These are phyloP conservation scores for Lentinula boryana DNA, from an alignment of 768 basidiomycete genomes.

Conservation along the genomic window DNA sequence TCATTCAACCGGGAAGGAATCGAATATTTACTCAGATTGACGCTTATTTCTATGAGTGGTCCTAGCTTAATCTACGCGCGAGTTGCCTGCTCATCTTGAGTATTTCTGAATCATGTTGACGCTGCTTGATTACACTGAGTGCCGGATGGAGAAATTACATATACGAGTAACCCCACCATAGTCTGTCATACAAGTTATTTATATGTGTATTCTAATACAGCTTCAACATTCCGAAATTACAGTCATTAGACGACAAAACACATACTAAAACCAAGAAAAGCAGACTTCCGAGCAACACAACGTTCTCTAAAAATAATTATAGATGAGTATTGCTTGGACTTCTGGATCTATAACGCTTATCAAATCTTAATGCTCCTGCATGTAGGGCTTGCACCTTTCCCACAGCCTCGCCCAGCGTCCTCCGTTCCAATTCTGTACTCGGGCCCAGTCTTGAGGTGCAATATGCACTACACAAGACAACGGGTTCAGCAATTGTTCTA, in stretches of 20 bases:
- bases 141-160: too few species aligned
- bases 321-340: neutral
- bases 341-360: neutral
- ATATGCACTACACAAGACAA: conserved; percentile 20
- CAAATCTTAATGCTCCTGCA: conserved; percentile 35
- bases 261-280: too few species aligned
- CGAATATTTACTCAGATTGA: too few species aligned
- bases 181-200: too few species aligned
- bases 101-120: neutral
- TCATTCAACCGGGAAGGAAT: too few species aligned
- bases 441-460: conserved; percentile 44
- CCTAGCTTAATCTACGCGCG: neutral
- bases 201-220: too few species aligned
- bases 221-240: too few species aligned
- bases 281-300: too few species aligned
- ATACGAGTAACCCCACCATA: too few species aligned
- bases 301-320: neutral
- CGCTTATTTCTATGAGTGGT: too few species aligned
- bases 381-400: conserved; percentile 37
- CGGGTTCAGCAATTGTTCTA: neutral
- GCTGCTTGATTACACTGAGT: too few species aligned
- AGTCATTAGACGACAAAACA: too few species aligned
- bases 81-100: neutral
- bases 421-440: conserved; percentile 41
- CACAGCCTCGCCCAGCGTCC: conserved; percentile 43